Conservation (phyloP, 257 asterid species). For the Osmanthus fragrans region DNA sequence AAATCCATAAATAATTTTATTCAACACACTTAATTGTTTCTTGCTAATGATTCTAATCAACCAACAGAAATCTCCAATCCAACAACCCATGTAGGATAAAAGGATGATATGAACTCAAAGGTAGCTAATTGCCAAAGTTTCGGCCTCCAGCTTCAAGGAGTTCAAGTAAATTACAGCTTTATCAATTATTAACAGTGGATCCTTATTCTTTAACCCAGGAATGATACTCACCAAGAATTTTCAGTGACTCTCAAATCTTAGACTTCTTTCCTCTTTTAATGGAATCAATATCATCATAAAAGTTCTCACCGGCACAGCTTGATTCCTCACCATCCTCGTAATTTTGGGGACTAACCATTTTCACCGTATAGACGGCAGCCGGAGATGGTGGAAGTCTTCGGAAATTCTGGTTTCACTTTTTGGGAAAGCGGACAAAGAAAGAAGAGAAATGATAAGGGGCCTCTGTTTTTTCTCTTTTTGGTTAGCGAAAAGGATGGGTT, state of each 20-base stretch:
- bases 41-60: constrained; percentile 15
- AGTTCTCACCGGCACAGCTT: constrained; percentile 28
- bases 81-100: constrained; percentile 4
- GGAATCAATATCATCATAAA: constrained; percentile 23
- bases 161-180: constrained; percentile 63
- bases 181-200: constrained; percentile 67
- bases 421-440: no score
- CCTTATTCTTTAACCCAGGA: constrained; percentile 50
- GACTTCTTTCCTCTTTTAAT: constrained; percentile 39
- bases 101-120: constrained; percentile 15
- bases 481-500: no score
- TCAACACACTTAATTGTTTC: constrained; percentile 35
- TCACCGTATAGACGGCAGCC: no score
- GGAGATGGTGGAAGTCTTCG: no score
- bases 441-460: no score
- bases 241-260: constrained; percentile 45
- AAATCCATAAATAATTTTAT: constrained; percentile 31
- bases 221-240: constrained; percentile 51
- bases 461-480: no score
- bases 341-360: constrained; percentile 23
- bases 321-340: constrained; percentile 42
- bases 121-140: constrained; percentile 38
- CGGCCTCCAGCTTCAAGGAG: constrained; percentile 58
- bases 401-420: no score
- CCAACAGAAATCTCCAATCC: constrained; percentile 11